phyloP scores from a whole-genome alignment of 2,329 filamentous ascomycete species.

The Metarhizium guizhouense region DNA sequence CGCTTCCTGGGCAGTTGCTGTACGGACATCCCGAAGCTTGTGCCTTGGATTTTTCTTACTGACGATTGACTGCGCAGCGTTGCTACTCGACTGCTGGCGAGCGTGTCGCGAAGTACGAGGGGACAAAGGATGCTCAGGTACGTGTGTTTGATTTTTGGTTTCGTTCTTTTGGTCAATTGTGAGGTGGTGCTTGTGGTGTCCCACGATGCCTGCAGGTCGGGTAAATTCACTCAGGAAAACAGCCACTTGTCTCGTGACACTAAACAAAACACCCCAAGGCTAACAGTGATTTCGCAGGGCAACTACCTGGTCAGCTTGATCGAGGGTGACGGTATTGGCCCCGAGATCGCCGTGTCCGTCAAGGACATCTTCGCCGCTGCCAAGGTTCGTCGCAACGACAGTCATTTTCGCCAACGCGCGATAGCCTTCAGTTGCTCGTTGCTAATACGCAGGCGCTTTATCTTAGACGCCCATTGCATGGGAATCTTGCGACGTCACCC shows the following conservation, averaged over 20 bases:
- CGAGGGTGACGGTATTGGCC: constrained; percentile 97
- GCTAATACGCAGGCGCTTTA: not conserved
- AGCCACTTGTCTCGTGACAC: no score
- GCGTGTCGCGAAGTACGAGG: constrained; percentile 87
- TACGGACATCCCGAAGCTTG: constrained; percentile 13
- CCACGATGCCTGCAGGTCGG: not conserved
- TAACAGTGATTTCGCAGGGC: constrained; percentile 46
- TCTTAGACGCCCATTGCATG: constrained; percentile 78
- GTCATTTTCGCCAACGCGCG: not conserved
- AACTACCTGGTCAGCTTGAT: constrained; percentile 96
- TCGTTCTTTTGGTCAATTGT: not conserved
- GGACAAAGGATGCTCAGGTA: constrained; percentile 81
- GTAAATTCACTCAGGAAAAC: not conserved
- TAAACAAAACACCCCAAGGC: not conserved
- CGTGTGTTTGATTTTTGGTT: constrained; percentile 23
- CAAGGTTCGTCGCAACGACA: constrained; percentile 49
- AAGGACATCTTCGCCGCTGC: constrained; percentile 98
- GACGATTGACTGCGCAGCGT: constrained; percentile 37
- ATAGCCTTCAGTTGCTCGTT: not conserved
- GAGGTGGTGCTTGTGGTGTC: not conserved
- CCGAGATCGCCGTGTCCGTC: constrained; percentile 94
- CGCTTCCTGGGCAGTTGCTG: constrained; percentile 32
- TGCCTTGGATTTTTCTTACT: constrained; percentile 3
- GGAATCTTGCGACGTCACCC: constrained; percentile 95
- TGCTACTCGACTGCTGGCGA: constrained; percentile 58